Evolutionary conservation across 345 rosid genomes (phyloP).

Genomic region (Acer negundo): DNA sequence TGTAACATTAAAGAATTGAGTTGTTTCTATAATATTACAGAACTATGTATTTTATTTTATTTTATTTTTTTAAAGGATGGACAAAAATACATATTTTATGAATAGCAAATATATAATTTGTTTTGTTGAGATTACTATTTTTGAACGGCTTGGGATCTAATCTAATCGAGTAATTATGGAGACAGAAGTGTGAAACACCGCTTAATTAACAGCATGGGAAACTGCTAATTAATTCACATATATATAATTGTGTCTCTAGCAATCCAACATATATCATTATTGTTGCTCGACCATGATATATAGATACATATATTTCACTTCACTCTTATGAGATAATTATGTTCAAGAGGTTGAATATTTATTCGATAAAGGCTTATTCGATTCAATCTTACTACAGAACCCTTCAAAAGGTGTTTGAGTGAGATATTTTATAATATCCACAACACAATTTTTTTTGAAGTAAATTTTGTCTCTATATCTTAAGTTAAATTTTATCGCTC

Average conservation of each 20-base stretch:
- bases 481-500: too few species aligned
- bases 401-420: too few species aligned
- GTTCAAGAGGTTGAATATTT: neutral
- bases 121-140: neutral
- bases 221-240: neutral
- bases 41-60: too few species aligned
- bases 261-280: slow-evolving; percentile 9
- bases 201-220: neutral
- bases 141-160: neutral
- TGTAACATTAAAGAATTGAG: too few species aligned
- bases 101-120: too few species aligned
- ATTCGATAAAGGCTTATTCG: too few species aligned
- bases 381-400: too few species aligned
- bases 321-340: neutral
- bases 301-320: neutral
- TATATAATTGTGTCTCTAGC: slow-evolving; percentile 7
- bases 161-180: slow-evolving; percentile 1
- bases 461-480: too few species aligned
- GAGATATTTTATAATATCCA: too few species aligned
- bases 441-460: too few species aligned
- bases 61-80: too few species aligned
- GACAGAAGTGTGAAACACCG: slow-evolving; percentile 12
- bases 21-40: too few species aligned
- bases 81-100: neutral
- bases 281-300: neutral